Base-by-base conservation (phyloP, 2,329 filamentous ascomycete genomes). In the Cadophora sp. region DNA sequence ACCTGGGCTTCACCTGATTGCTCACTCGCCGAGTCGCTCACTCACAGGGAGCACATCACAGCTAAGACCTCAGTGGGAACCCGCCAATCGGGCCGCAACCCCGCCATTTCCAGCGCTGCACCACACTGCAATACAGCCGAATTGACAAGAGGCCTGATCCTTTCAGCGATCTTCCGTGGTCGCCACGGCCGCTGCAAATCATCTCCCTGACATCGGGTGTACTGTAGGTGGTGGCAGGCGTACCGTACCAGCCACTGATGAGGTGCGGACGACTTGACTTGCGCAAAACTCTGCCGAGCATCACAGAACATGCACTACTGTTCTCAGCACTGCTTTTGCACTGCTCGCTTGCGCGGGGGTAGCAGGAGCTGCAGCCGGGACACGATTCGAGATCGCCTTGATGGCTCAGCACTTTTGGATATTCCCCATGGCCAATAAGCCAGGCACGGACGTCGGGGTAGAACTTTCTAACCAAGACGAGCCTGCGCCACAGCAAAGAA, bases 61-160 rank as follows among this genome's bases (percentile, higher is more conserved):
- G 59, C 64, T 34, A 66, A 65, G 22, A 31, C 24, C 29, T 55
- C 27, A 1, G 59, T 46, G 58, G 67, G 37, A 24, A 71, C 66
- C 63, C 65, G 65, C 72, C 69, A 71, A 72, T 73, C 72, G 68
- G 68, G 62, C 68, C 68, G 67, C n/a, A 26, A 70, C 69, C 71
- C 68, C 67, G 69, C 70, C 62, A 64, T 70, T 62, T 48, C 50
- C 16, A 40, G 29, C 31, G 24, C 26, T 62, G 37, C 22, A 50
- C 24, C 26, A 24, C 34, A 46, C 37, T 62, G 37, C 40, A 58
- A 7, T 50, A 58, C 53, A 53, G 34, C 56, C 56, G 46, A 48
- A 50, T 22, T 29, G 37, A 59, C 22, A 40, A 50, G 26, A 50
- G 40, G 53, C 63, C 40, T 65, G 66, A 63, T 59, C 60, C 60